Evolutionary conservation across 2,329 filamentous ascomycete genomes (phyloP), one percentile per base, ranked within the genome.

Genomic region (Penicillium crustosum): DNA sequence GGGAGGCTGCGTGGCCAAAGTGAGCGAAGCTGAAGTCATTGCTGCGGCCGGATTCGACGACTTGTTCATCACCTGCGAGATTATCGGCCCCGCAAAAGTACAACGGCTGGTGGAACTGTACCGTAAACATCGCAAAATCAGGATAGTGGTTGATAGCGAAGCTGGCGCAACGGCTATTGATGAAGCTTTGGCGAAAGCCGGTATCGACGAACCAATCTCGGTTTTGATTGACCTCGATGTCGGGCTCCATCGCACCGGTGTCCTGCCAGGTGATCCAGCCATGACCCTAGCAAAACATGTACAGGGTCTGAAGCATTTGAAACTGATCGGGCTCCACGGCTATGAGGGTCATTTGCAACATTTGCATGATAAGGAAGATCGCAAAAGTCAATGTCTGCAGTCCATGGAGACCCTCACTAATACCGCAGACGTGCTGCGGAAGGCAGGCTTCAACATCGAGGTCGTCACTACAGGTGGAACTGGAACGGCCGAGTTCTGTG

Each of bases 291-390:
- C 79, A 15, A 58, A 59, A 35, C 74, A 77, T 45, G 66, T 83
- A 15, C 67, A 55, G 0, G 61, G 60, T 6, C 61, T 78, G 31
- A 66, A 69, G 55, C 70, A 78, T 57, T 61, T 83, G 47, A 70
- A 70, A 9, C 60, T 83, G 58, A 77, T 82, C 41, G 81, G 81
- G 1, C 75, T 82, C 0, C 80, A 82, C 61, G 81, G 81, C 0
- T 83, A 83, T 57, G 81, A 83, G 63, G 81, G 81, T 2, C 81
- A 83, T 67, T 60, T 82, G 41, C 81, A 83, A 70, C 81, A 83
- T 69, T 61, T 83, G 13, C 80, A 82, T 61, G 71, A 74, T 35
- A 59, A 63, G 1, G 76, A 76, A 8, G 77, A 78, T 57, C 71
- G 81, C 23, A 75, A 73, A 62, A 64, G 47, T 15, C 66, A 73